phyloP scores from a whole-genome alignment of 805 yeast species.

The Metschnikowia sp. region DNA sequence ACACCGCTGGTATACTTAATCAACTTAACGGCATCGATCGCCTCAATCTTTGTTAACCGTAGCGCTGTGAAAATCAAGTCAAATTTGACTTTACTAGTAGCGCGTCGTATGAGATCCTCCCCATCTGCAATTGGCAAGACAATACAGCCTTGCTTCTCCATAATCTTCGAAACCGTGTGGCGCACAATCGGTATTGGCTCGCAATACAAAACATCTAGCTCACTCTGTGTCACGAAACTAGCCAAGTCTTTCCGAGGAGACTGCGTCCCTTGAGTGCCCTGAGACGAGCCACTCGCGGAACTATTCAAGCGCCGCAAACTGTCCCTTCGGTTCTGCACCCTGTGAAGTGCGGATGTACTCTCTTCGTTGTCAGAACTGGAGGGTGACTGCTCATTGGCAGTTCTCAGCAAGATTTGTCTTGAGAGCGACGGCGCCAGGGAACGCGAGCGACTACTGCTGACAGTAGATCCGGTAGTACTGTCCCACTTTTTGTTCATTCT shows the following conservation, averaged over 20 bases:
- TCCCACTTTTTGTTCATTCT: constrained; percentile 10
- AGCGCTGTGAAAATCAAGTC: constrained; percentile 80
- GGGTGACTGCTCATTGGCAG: constrained; percentile 37
- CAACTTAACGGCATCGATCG: constrained; percentile 73
- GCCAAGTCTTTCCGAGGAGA: constrained; percentile 4
- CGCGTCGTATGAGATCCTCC: constrained; percentile 76
- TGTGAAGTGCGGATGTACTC: constrained; percentile 45
- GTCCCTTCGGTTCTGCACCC: constrained; percentile 54
- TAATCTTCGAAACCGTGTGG: constrained; percentile 57
- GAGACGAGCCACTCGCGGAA: constrained; percentile 13
- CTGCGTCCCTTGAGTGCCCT: constrained; percentile 7
- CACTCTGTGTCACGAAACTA: constrained; percentile 12
- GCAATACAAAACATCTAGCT: constrained; percentile 71
- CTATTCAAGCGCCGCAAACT: constrained; percentile 36
- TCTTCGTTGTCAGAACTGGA: constrained; percentile 71
- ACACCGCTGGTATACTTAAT: constrained; percentile 71
- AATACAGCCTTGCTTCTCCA: constrained; percentile 71
- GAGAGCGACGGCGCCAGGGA: constrained; percentile 23
- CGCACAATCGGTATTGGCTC: constrained; percentile 85
- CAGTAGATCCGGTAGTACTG: constrained; percentile 1
- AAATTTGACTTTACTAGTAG: constrained; percentile 79
- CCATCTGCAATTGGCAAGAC: constrained; percentile 77
- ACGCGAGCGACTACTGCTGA: constrained; percentile 10
- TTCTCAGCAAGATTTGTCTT: constrained; percentile 21
- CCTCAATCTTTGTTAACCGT: constrained; percentile 62